Evolutionary conservation across 2,329 filamentous ascomycete genomes (phyloP), one percentile per base, ranked within the genome.

Genomic region (Aspergillus sojae): DNA sequence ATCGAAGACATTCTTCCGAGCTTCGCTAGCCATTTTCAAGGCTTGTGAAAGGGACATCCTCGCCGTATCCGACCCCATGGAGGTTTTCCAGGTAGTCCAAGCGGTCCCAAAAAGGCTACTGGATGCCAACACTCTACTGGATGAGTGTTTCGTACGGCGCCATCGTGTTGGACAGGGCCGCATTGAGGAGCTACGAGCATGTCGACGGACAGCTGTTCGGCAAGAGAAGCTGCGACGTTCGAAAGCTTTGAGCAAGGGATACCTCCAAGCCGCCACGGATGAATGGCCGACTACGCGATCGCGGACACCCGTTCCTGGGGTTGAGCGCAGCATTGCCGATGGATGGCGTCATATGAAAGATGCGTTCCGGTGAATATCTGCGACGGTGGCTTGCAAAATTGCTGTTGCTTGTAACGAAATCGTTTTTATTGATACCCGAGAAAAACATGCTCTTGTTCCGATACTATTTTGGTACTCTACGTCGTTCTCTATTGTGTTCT

Each of bases 31-130:
- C 36, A 91, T 97, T 65, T 97, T 98, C 85, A 97, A 97, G 78
- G 83, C 91, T 1, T 93, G 92, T 67, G 93, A 97, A 79, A 75
- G 81, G 6, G 90, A 95, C 69, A 95, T 98, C 72, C 88, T 89
- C 70, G 86, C 87, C 10, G 89, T 96, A 12, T 85, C 84, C 19
- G 94, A 97, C 72, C 92, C 93, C 0, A 96, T 96, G 89, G 94
- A 98, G 80, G 93, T 97, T 71, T 97, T 97, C 77, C 93, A 96
- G 74, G 89, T 96, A 3, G 93, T 98, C 32, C 94, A 98, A 80
- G 89, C 89, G 1, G 88, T 96, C 34, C 94, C 94, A 0, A 86
- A 94, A 59, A 86, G 86, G 60, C 85, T 97, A 72, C 78, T 97
- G 23, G 93, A 98, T 76, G 90, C 91, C 60, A 97, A 96, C 71